Base-by-base conservation (phyloP, 164 flowering plant genomes). In the Umbellularia californica region DNA sequence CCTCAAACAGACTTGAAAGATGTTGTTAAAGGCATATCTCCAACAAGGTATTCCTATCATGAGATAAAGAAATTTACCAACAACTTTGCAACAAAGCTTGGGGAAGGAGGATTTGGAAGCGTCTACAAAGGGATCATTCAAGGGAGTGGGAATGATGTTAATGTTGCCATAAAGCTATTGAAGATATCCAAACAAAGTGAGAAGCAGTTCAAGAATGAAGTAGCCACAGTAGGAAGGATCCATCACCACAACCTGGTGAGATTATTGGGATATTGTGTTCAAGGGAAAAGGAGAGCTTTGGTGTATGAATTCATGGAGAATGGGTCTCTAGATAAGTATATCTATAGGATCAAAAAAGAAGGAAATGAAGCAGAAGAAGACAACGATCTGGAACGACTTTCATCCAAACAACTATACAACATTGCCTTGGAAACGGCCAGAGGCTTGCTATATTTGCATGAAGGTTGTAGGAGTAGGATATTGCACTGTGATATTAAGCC, bases 401-500 rank as follows among this genome's bases (percentile, higher is more conserved):
- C 72, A 19, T 41, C 25, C 28, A 55, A 78, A 35, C 68, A 30
- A 63, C 25, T 27, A 60, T 63, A 65, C 70, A 66, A 28, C 68
- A 58, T 73, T 27, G 47, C 77, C 51, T 7, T 76, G 27, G 74
- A 60, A 55, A 51, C 64, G 1, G 70, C 76, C 30, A 28, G 41
- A 22, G 76, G 76, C 9, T 50, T 74, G 58, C 3, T 25, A 13
- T 74, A 74, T 58, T 63, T 68, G 58, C 71, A 33, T 51, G 58
- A 60, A 70, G 74, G 70, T 25, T 67, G 74, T 63, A 58, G 72
- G 11, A 72, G 58, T 50, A 63, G 73, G 35, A 79, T 52, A 12
- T 22, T 81, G 33, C 83, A 81, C 51, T 76, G 76, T 70, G 83
- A 81, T 58, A 75, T 81, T 50, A 80, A 80, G 72, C 77, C 77